phyloP scores from a whole-genome alignment of 768 basidiomycete species.

The Naganishia kalamii region DNA sequence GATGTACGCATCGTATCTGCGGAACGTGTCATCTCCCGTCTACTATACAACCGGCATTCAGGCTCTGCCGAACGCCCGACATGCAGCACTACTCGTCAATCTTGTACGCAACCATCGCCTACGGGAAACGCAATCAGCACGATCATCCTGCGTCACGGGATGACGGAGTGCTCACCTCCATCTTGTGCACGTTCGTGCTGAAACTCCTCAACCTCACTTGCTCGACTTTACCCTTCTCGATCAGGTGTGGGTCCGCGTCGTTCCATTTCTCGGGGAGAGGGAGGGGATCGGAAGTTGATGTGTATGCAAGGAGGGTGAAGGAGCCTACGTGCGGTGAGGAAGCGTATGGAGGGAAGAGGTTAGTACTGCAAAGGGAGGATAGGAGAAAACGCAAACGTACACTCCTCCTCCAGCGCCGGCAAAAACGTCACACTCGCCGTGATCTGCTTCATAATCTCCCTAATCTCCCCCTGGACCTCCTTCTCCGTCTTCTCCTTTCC shows the following conservation, averaged over 20 bases:
- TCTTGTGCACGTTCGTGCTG: slow-evolving; percentile 94
- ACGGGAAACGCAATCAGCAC: background rate
- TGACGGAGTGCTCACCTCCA: slow-evolving; percentile 47
- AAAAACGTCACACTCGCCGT: slow-evolving; percentile 94
- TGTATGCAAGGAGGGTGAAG: slow-evolving; percentile 96
- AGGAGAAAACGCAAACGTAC: too few relatives aligned
- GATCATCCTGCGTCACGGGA: background rate
- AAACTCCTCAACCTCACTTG: slow-evolving; percentile 85
- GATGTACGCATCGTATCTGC: too few relatives aligned
- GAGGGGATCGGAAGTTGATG: slow-evolving; percentile 66
- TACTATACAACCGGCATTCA: background rate
- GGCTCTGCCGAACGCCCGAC: too few relatives aligned
- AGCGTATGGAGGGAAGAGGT: background rate
- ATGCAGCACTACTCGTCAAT: slow-evolving; percentile 3
- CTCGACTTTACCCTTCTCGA: slow-evolving; percentile 74
- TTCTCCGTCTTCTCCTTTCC: slow-evolving; percentile 49
- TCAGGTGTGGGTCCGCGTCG: slow-evolving; percentile 84
- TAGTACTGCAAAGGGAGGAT: too few relatives aligned
- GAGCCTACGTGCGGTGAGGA: slow-evolving; percentile 50
- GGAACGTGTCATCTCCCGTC: background rate
- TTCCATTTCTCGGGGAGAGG: slow-evolving; percentile 95
- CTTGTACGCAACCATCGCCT: slow-evolving; percentile 23
- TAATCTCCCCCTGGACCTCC: slow-evolving; percentile 94
- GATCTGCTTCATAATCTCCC: slow-evolving; percentile 96
- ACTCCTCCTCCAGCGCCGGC: slow-evolving; percentile 79